Evolutionary conservation across 2,329 filamentous ascomycete genomes (phyloP).

Genomic region (Colletotrichum graminicola): DNA sequence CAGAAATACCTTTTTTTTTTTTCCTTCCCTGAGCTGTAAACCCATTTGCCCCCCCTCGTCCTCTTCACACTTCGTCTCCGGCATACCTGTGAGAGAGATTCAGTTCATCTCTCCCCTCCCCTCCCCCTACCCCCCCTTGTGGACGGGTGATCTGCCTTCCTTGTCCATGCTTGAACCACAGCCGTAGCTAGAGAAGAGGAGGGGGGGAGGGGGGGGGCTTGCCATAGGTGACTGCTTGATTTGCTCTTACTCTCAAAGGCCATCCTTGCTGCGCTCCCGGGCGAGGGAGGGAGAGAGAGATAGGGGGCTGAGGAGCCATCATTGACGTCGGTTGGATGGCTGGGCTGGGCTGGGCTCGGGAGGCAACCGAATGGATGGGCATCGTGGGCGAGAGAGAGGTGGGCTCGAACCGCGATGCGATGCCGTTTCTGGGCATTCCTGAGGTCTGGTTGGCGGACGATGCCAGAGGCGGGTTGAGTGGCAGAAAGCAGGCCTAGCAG

Average conservation of each 20-base stretch:
- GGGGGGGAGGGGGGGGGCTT: too few relatives aligned
- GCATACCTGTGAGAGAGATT: neutral
- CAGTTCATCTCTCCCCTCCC: neutral
- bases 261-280: neutral
- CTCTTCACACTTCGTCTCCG: neutral
- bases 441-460: slow-evolving; percentile 6
- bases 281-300: slow-evolving; percentile 2
- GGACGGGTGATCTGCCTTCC: neutral
- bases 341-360: neutral
- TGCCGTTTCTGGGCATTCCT: slow-evolving; percentile 31
- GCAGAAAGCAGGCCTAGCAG: neutral
- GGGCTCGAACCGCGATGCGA: neutral
- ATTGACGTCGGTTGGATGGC: slow-evolving; percentile 6
- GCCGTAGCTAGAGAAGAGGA: neutral
- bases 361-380: neutral
- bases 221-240: neutral
- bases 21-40: neutral
- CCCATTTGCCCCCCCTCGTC: neutral
- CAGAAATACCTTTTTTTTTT: neutral
- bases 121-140: neutral
- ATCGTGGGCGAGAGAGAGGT: slow-evolving; percentile 10
- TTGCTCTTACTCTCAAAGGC: neutral
- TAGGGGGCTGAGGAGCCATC: neutral
- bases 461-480: neutral
- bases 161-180: neutral